phyloP scores from a whole-genome alignment of 2,329 filamentous ascomycete genomes.

The Fragosphaeria purpurea region DNA sequence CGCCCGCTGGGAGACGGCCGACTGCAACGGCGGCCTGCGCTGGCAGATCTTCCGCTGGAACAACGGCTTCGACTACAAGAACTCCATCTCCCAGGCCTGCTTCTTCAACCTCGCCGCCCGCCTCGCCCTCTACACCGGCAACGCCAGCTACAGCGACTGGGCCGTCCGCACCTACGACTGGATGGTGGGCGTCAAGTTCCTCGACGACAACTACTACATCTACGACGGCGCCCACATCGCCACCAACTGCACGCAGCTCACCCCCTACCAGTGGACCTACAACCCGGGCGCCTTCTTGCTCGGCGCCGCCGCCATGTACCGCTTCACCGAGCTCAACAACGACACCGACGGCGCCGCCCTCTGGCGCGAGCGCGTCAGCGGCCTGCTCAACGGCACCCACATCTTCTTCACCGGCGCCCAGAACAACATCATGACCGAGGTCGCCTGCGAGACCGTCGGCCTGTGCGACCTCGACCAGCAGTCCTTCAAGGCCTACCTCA shows the following conservation, averaged over 20 bases:
- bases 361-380: conserved; percentile 50
- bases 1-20: conserved; percentile 56
- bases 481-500: conserved; percentile 55
- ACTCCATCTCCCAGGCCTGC: conserved; percentile 39
- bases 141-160: conserved; percentile 69
- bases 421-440: conserved; percentile 52
- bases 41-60: conserved; percentile 86
- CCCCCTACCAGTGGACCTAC: conserved; percentile 58
- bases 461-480: conserved; percentile 53
- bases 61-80: conserved; percentile 64
- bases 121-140: conserved; percentile 62
- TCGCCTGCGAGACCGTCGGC: conserved; percentile 52
- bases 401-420: conserved; percentile 44
- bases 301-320: conserved; percentile 60
- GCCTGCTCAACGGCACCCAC: conserved; percentile 41
- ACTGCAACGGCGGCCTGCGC: conserved; percentile 65
- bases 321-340: conserved; percentile 36
- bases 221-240: conserved; percentile 52
- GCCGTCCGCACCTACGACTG: conserved; percentile 64
- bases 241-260: conserved; percentile 47
- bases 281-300: conserved; percentile 58
- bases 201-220: conserved; percentile 47
- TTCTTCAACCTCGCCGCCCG: conserved; percentile 47
- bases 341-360: conserved; percentile 16
- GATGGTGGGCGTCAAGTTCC: conserved; percentile 47